A percentile compares a stretch with the other conserved stretches of the same genome.
phyloP scores from a whole-genome alignment of 306 rosid species.

The Vigna hirtella region DNA sequence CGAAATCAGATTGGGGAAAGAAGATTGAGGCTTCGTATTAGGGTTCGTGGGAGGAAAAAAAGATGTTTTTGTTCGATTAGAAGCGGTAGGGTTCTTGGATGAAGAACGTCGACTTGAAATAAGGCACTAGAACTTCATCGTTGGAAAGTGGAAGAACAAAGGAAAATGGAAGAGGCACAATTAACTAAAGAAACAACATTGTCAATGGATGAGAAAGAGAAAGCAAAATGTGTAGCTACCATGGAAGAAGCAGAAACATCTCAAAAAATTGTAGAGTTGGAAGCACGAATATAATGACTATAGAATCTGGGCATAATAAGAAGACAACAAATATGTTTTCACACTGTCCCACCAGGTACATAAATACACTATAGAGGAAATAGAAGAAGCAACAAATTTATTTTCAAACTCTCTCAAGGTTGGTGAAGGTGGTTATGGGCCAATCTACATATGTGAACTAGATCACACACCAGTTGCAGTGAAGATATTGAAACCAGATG shows the following conservation, averaged over 20 bases:
- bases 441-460: constrained; percentile 70
- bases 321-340: constrained; percentile 14
- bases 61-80: too few relatives aligned
- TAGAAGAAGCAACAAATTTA: constrained; percentile 68
- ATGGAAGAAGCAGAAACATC: constrained; percentile 75
- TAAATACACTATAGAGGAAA: constrained; percentile 73
- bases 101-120: too few relatives aligned
- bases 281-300: constrained; percentile 62
- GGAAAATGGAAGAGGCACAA: constrained; percentile 59
- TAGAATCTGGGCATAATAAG: constrained; percentile 52
- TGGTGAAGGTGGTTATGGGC: constrained; percentile 96
- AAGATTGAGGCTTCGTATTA: too few relatives aligned
- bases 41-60: too few relatives aligned
- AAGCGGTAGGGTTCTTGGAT: too few relatives aligned
- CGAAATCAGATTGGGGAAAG: too few relatives aligned
- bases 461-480: constrained; percentile 85
- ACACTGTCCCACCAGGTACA: constrained; percentile 54
- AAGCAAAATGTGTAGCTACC: constrained; percentile 62
- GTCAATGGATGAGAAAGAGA: constrained; percentile 71
- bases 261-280: constrained; percentile 60
- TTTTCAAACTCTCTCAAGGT: constrained; percentile 60
- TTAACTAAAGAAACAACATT: constrained; percentile 64
- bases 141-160: constrained; percentile 77
- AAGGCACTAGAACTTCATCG: constrained; percentile 78
- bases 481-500: constrained; percentile 75